phyloP scores from a whole-genome alignment of 768 basidiomycete genomes.

The Lactarius tabidus region DNA sequence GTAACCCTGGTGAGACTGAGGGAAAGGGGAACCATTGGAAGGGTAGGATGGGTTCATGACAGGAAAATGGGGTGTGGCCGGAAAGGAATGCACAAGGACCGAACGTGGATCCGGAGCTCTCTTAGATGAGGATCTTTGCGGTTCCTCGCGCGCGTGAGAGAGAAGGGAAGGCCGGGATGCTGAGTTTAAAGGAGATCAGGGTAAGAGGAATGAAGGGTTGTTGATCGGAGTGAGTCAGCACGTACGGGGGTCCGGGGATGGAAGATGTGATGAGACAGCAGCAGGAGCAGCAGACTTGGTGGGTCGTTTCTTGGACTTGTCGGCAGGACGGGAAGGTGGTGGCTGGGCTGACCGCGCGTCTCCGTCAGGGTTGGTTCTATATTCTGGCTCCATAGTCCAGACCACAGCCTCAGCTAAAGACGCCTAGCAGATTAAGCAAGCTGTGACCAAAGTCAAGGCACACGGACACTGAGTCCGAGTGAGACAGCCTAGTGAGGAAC shows the following conservation, averaged over 20 bases:
- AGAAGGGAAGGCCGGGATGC: conserved; percentile 28
- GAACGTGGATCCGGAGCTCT: conserved; percentile 37
- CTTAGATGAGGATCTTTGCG: conserved; percentile 19
- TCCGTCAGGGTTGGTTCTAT: conserved; percentile 17
- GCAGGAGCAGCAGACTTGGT: conserved; percentile 14
- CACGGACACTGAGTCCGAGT: not conserved
- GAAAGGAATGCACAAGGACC: conserved; percentile 50
- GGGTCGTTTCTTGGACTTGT: conserved; percentile 24
- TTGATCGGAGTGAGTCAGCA: conserved; percentile 15
- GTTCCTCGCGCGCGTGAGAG: conserved; percentile 34
- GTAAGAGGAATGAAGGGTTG: conserved; percentile 7
- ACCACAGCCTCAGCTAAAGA: conserved; percentile 9
- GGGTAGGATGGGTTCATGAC: conserved; percentile 73
- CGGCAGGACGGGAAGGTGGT: conserved; percentile 20
- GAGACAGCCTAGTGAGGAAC: not conserved
- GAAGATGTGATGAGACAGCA: conserved; percentile 11
- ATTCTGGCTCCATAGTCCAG: conserved; percentile 18
- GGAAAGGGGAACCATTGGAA: conserved; percentile 51
- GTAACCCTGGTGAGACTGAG: conserved; percentile 38
- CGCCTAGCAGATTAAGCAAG: conserved; percentile 16
- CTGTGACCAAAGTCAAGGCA: conserved; percentile 16
- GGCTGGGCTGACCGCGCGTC: conserved; percentile 11
- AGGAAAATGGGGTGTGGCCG: conserved; percentile 39
- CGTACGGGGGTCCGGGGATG: conserved; percentile 25
- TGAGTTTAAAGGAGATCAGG: conserved; percentile 1